phyloP scores from a whole-genome alignment of 495 filamentous ascomycete genomes.

The Venustampulla echinocandica region DNA sequence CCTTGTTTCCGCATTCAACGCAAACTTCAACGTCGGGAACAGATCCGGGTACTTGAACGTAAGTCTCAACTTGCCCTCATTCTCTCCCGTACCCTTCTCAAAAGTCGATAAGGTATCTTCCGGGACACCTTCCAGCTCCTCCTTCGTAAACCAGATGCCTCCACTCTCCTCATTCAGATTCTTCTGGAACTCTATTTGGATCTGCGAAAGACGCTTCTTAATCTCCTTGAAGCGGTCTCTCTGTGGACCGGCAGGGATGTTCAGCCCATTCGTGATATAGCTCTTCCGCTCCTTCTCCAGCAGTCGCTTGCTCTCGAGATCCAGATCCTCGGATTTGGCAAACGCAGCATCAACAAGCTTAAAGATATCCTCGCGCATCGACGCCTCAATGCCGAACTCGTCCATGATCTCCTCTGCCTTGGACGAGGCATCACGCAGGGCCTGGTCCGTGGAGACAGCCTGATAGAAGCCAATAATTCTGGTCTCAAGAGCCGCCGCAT shows the following conservation, averaged over 20 bases:
- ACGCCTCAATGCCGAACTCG: constrained; percentile 49
- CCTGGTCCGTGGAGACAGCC: constrained; percentile 60
- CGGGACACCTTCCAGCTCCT: constrained; percentile 52
- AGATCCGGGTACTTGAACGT: constrained; percentile 57
- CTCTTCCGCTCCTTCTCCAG: constrained; percentile 51
- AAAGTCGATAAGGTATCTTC: constrained; percentile 47
- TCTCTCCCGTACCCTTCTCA: constrained; percentile 63
- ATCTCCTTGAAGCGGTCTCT: constrained; percentile 56
- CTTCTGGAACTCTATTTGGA: constrained; percentile 50
- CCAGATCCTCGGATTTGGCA: constrained; percentile 30
- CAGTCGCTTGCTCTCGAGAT: constrained; percentile 41
- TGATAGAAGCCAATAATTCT: constrained; percentile 71
- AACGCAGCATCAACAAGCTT: constrained; percentile 47
- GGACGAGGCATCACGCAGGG: constrained; percentile 55
- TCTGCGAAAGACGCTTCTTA: constrained; percentile 50
- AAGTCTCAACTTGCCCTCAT: constrained; percentile 49
- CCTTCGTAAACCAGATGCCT: constrained; percentile 49
- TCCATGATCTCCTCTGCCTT: constrained; percentile 53
- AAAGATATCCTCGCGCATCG: constrained; percentile 55
- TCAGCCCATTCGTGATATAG: constrained; percentile 49
- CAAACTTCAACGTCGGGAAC: constrained; percentile 52
- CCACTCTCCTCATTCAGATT: constrained; percentile 54
- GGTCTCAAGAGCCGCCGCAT: constrained; percentile 46
- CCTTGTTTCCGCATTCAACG: constrained; percentile 44
- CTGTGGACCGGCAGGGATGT: constrained; percentile 42